A percentile compares a stretch with the other conserved stretches of the same genome.
These are phyloP conservation scores for Lenzites betulinus DNA, from an alignment of 768 basidiomycete genomes.

Conservation along the genomic window DNA sequence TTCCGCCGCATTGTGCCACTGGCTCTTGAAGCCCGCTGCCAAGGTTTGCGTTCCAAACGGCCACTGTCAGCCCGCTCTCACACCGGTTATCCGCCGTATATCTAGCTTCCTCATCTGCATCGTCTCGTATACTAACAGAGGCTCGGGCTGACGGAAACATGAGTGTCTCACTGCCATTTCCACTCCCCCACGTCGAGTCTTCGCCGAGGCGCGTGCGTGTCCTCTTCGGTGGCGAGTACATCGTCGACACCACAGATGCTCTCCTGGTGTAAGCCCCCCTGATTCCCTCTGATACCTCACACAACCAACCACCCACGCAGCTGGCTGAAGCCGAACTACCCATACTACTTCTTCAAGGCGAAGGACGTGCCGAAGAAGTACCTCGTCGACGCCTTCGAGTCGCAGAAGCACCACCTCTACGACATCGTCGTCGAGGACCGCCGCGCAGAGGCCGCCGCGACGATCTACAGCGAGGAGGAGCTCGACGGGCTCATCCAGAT, in stretches of 20 bases:
- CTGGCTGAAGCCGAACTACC: slow-evolving; percentile 58
- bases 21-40: no score
- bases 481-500: slow-evolving; percentile 52
- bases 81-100: background rate
- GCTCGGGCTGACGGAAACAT: background rate
- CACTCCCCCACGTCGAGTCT: slow-evolving; percentile 50
- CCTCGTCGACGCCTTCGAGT: slow-evolving; percentile 33
- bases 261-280: slow-evolving; percentile 55
- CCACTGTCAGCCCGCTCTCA: slow-evolving; percentile 6
- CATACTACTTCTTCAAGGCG: slow-evolving; percentile 53
- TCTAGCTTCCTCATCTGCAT: background rate
- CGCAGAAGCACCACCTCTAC: slow-evolving; percentile 39
- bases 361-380: slow-evolving; percentile 48
- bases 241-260: slow-evolving; percentile 58
- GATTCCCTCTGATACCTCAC: background rate
- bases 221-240: slow-evolving; percentile 49
- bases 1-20: background rate
- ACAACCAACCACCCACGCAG: slow-evolving; percentile 30
- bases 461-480: slow-evolving; percentile 37
- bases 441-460: slow-evolving; percentile 43
- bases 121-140: background rate
- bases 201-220: slow-evolving; percentile 54
- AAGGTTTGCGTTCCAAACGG: no score
- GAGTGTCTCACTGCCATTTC: slow-evolving; percentile 34
- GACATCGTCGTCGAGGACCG: slow-evolving; percentile 48